Conservation (phyloP, 2,329 filamentous ascomycete species). For the Canariomyces notabilis region DNA sequence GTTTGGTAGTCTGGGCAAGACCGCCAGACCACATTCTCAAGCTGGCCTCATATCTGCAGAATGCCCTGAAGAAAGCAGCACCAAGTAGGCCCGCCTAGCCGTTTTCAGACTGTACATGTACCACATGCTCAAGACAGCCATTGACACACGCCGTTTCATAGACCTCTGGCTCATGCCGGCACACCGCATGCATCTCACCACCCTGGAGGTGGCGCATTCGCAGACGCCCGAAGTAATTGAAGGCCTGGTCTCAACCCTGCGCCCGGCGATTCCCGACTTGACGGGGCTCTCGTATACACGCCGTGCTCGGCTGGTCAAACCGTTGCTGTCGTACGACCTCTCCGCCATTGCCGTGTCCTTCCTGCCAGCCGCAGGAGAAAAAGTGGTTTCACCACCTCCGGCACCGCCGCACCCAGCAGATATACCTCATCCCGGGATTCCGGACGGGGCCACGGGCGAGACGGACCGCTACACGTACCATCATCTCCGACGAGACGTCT, state of each 20-base stretch:
- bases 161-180: slow-evolving; percentile 83
- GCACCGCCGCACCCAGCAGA: slow-evolving; percentile 32
- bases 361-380: slow-evolving; percentile 68
- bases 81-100: slow-evolving; percentile 54
- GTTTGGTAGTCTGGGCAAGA: slow-evolving; percentile 82
- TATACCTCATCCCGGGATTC: slow-evolving; percentile 26
- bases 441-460: slow-evolving; percentile 23
- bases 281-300: slow-evolving; percentile 62
- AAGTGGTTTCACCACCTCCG: slow-evolving; percentile 36
- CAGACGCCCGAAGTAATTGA: slow-evolving; percentile 65
- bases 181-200: slow-evolving; percentile 75
- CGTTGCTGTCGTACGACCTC: slow-evolving; percentile 76
- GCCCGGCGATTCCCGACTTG: slow-evolving; percentile 52
- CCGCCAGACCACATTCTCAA: slow-evolving; percentile 67
- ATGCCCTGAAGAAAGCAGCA: slow-evolving; percentile 55
- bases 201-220: slow-evolving; percentile 78
- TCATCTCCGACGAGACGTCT: slow-evolving; percentile 78
- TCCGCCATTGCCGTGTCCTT: slow-evolving; percentile 84
- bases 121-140: slow-evolving; percentile 8
- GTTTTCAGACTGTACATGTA: too few relatives aligned
- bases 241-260: slow-evolving; percentile 53
- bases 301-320: slow-evolving; percentile 72
- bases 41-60: slow-evolving; percentile 65
- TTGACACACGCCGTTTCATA: slow-evolving; percentile 31
- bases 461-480: slow-evolving; percentile 76